These are phyloP conservation scores for Didymella pomorum DNA, from an alignment of 2,329 filamentous ascomycete species.

Conservation along the genomic window DNA sequence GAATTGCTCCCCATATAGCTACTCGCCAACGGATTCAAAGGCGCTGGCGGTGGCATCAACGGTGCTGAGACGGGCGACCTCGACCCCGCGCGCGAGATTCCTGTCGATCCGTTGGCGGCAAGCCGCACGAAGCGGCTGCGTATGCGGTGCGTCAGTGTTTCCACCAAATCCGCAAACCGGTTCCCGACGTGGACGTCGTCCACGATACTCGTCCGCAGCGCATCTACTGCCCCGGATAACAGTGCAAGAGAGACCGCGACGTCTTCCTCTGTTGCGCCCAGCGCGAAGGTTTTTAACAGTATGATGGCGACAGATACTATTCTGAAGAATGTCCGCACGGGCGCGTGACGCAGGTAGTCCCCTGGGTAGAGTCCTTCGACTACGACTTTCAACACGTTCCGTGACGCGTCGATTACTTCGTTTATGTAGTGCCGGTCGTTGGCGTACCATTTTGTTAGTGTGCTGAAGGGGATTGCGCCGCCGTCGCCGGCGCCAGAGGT, in stretches of 20 bases:
- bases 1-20: constrained; percentile 25
- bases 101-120: constrained; percentile 56
- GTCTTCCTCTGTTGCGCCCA: constrained; percentile 80
- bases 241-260: constrained; percentile 77
- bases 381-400: constrained; percentile 78
- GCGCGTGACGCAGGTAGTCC: constrained; percentile 81
- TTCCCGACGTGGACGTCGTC: constrained; percentile 88
- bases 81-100: constrained; percentile 50
- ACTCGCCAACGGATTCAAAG: constrained; percentile 26
- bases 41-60: constrained; percentile 44
- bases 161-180: constrained; percentile 82
- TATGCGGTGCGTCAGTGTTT: constrained; percentile 77
- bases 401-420: constrained; percentile 78
- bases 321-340: constrained; percentile 84
- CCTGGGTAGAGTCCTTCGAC: constrained; percentile 77
- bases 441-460: constrained; percentile 60
- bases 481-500: constrained; percentile 37
- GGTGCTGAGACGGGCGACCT: constrained; percentile 41
- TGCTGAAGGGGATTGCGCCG: constrained; percentile 55
- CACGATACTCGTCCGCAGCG: constrained; percentile 78
- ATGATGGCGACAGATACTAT: constrained; percentile 89
- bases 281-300: constrained; percentile 81
- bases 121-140: constrained; percentile 74
- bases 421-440: constrained; percentile 69
- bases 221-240: constrained; percentile 77